Evolutionary conservation across 2,329 filamentous ascomycete genomes (phyloP), one percentile per base, ranked within the genome.

Genomic region (Epichloe gansuensis): DNA sequence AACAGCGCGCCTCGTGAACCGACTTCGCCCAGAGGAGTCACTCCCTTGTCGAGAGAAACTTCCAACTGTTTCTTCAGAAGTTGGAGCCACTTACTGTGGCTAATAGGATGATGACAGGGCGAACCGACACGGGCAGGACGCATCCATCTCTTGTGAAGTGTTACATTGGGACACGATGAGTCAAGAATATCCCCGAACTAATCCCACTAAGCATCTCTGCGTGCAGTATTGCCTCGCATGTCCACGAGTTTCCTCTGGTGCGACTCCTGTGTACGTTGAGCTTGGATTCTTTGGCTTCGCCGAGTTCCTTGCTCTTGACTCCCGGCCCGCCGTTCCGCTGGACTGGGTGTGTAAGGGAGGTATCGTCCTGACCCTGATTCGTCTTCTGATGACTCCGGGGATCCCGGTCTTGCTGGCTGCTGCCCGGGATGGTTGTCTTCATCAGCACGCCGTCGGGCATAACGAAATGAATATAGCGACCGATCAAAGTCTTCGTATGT

Each of bases 1-100:
- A 76, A 75, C 7, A 74, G 57, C 4, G 65, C 68, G 15, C 70
- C 66, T 11, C 67, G 63, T 1, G 69, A 57, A 5, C 71, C 67
- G 34, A 59, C 52, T n/a, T 59, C 31, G 11, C 58, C 55, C 0
- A 73, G 53, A 13, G 51, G 59, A 2, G 55, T 54, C 23, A 69
- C 63, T 2, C 68, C 63, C 25, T 63, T 50, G 35, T 67, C 67
- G 2, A 69, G 50, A 6, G 60, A 62, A 4, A 44, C 48, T 8
- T 55, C 1, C 2, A 72, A 59, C 56, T 71, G 65, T 48, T 65
- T 48, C 6, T 52, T 52, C 3, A 72, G 62, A 43, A 67, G 63
- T 9, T 39, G 21, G 23, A 69, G 61, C 53, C 60, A 71, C n/a
- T 59, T 51, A 0, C 12, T 12, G 48, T 61, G 59, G 37, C 57